Evolutionary conservation across 257 asterid genomes (phyloP).

Genomic region (Lantana camara): DNA sequence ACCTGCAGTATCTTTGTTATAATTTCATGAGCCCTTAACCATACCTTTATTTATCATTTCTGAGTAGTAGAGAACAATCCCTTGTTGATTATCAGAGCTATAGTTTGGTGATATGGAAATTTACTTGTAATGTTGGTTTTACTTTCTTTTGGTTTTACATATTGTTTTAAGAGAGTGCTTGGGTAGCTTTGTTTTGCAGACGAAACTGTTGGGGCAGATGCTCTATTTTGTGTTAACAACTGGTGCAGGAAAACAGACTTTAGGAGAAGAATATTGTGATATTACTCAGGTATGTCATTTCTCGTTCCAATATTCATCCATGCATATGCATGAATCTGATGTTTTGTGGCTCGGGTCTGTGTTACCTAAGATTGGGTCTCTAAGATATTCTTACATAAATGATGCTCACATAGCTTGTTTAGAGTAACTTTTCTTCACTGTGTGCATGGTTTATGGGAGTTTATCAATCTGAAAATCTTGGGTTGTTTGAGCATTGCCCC

Average conservation of each 20-base stretch:
- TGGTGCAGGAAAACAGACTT: conserved; percentile 94
- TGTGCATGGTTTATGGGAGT: not conserved
- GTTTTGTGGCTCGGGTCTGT: too few relatives aligned
- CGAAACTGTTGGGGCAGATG: conserved; percentile 96
- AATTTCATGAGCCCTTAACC: not conserved
- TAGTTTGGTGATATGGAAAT: too few relatives aligned
- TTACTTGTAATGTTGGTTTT: not conserved
- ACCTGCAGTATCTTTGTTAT: not conserved
- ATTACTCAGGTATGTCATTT: conserved; percentile 69
- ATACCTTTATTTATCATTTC: not conserved
- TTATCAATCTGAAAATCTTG: conserved; percentile 7
- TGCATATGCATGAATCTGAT: too few relatives aligned
- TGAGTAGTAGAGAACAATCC: not conserved
- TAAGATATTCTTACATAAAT: too few relatives aligned
- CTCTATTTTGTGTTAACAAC: conserved; percentile 88
- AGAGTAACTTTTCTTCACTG: conserved; percentile 13
- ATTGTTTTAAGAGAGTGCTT: not conserved
- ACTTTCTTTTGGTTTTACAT: conserved; percentile 8
- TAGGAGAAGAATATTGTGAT: conserved; percentile 99
- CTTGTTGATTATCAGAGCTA: too few relatives aligned
- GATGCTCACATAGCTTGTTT: too few relatives aligned
- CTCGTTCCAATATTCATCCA: not conserved
- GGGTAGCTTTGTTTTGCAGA: conserved; percentile 46
- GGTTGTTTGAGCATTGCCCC: conserved; percentile 1
- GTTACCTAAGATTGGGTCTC: too few relatives aligned